Base-by-base conservation (phyloP, 2,329 filamentous ascomycete species). In the Emergomyces pasteurianus region DNA sequence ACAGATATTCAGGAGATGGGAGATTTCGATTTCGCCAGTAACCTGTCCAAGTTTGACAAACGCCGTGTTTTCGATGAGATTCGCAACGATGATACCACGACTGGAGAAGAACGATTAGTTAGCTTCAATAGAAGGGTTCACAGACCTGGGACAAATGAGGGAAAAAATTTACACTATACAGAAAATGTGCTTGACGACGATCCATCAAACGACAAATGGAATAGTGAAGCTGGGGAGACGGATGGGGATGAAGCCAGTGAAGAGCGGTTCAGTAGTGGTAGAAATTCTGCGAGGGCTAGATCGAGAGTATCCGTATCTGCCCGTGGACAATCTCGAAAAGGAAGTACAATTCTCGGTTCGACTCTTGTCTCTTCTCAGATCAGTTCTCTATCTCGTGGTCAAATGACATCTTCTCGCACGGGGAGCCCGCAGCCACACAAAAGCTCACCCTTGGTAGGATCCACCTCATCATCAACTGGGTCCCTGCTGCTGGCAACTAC, bases 41-140 rank as follows among this genome's bases (percentile, higher is more conserved):
- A 91, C 65, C 80, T 97, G 38, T 92, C 90, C 54, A 95, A 96
- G 70, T 97, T 97, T 68, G 92, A 97, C 78, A 97, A 97, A 77
- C 85, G 87, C 60, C 86, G 86, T 1, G 85, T 97, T 9, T 99
- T 99, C 71, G 88, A 92, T 65, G 87, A 96, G 74, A 94, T 97
- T 73, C 83, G 90, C 62, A 90, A 89, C 66, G 90, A 95, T 61
- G 92, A 97, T 68, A 86, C 85, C 36, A 85, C 92, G 9, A 89
- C 92, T n/a, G 92, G 96, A 61, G 87, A 92, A 59, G 89, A 90
- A 65, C 86, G 92, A n/a, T 76, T 99, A 46, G 92, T 96, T 40
- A 88, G 89, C 60, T 91, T 95, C 75, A 97, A 97, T 71, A 84
- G 90, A 40, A 66, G 79, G 74, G 28, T 86, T 64, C 55, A 57